Base-by-base conservation (phyloP, 2,329 filamentous ascomycete genomes). In the Beauveria sp. region DNA sequence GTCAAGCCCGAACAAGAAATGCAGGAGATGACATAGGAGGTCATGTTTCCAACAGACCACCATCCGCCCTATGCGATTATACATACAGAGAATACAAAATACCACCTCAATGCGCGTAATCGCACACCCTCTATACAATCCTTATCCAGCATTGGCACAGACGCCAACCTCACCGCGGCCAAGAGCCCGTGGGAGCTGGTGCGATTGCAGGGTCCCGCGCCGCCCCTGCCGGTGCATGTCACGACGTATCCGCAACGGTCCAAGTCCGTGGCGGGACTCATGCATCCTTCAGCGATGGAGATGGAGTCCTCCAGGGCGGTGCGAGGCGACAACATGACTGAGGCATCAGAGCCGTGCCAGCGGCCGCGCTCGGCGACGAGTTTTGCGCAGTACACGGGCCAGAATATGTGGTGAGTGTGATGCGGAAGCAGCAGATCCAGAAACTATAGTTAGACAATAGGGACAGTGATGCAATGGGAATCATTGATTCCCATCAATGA, bases 1-100 rank as follows among this genome's bases (percentile, higher is more conserved):
- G 30, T 62, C 56, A 66, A 71, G 67, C 64, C 68, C 64, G 74
- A 78, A 60, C 72, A 78, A 66, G 76, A 79, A 70, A 71, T 79
- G 69, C 71, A 72, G 66, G 75, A 78, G 68, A 78, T 79, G 77
- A 72, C 75, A 69, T 79, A 79, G 76, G 69, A 72, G 66, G 73
- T 74, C 76, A 74, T 75, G 67, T 73, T 71, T 67, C 66, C 68
- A 63, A 64, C 64, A 60, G 65, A 69, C 62, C 67, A 62, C 42
- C 63, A 70, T 53, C 63, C 65, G 60, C 73, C 72, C 42, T 77
- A 76, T 63, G 61, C 68, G 34, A 70, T 74, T 49, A 53, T 68
- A 20, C 66, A 74, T 51, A 73, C 71, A 6, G 64, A 68, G 30
- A 62, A 69, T 43, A 73, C 72, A 28, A 54, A 65, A 38, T 63